These are phyloP conservation scores for Ormosia emarginata DNA, from an alignment of 306 rosid genomes.

Conservation along the genomic window DNA sequence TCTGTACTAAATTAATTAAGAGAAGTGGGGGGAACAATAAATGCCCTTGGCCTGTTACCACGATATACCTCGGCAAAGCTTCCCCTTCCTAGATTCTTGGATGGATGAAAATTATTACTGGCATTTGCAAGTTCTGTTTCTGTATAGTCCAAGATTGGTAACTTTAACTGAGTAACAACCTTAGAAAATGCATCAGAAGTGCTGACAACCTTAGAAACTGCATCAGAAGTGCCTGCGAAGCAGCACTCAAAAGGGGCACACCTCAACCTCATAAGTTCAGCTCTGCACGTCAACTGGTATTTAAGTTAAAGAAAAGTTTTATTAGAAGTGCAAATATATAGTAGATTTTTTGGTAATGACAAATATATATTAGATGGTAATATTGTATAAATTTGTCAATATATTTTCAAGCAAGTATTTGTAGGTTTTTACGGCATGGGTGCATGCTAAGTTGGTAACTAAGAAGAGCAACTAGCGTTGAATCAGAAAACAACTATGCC, in stretches of 20 bases:
- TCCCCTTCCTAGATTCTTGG: background rate
- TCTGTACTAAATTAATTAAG: background rate
- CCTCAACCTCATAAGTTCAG: background rate
- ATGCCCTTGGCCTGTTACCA: background rate
- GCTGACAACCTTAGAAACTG: no score
- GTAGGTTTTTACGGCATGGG: no score
- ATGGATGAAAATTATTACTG: background rate
- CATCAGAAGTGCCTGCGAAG: no score
- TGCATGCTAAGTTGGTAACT: no score
- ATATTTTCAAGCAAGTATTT: no score
- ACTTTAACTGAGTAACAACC: background rate
- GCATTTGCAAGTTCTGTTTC: constrained; percentile 19
- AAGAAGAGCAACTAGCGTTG: no score
- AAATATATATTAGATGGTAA: no score
- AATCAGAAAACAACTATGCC: no score
- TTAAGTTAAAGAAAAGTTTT: background rate
- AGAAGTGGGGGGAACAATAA: background rate
- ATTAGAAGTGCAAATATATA: background rate
- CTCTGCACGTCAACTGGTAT: background rate
- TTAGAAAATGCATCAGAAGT: background rate
- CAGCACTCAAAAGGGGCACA: no score
- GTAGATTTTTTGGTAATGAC: no score
- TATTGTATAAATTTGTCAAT: no score
- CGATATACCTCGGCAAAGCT: background rate
- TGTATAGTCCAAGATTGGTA: background rate